Evolutionary conservation across 2,329 filamentous ascomycete genomes (phyloP), one percentile per base, ranked within the genome.

Genomic region (Blastomyces silverae): DNA sequence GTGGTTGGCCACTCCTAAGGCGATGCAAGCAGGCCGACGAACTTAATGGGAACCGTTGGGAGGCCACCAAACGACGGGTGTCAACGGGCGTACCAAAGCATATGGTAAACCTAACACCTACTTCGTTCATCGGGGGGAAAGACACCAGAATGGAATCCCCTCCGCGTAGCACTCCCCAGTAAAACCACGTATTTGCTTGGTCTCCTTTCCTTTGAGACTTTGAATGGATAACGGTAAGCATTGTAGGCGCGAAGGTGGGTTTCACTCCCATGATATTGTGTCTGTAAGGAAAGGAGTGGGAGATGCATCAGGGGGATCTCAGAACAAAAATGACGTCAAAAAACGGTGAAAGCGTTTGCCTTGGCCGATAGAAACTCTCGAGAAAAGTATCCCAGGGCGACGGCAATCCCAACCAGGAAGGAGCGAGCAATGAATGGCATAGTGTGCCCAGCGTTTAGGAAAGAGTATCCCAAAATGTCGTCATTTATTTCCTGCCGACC

Each of bases 321-420:
- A 53, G 25, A 31, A 8, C 7, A 31, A 53, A 53, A 31, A 53
- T 53, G 50, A 53, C 50, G 50, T 53, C 50, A 53, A 53, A 53
- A 53, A 53, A 53, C 4, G 25, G 25, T 53, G 13, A 17, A 11
- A 15, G 10, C 28, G 22, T 52, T 52, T 28, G 13, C 50, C 50
- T 17, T 17, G 13, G 5, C 50, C 13, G 25, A 20, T 53, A 3
- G 25, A 53, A 17, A 13, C 25, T 28, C 20, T 25, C 13, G 22
- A 15, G 15, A 53, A 53, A 8, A 53, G 22, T 10, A 31, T 53
- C 50, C 50, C 50, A 53, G 25, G 25, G 50, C 50, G 25, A 15
- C 2, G 50, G 15, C 4, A 15, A 31, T 15, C 22, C 50, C 11
- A 17, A 28, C 22, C 10, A 28, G 48, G 48, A 22, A 52, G 10